These are phyloP conservation scores for Rhizopus sp. DNA, from an alignment of 371 early-diverging fungal genomes.

Conservation along the genomic window DNA sequence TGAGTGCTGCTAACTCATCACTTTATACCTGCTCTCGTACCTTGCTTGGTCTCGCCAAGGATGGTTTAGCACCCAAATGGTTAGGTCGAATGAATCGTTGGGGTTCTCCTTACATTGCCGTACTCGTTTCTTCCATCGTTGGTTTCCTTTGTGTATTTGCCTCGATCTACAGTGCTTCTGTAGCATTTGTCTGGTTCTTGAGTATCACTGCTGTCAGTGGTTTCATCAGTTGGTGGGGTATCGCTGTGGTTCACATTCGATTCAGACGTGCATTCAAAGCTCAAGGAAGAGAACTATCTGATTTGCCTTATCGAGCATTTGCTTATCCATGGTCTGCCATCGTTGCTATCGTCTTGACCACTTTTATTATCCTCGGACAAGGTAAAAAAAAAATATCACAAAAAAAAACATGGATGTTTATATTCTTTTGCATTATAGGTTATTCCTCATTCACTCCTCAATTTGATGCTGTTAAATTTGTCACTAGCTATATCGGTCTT, in stretches of 20 bases:
- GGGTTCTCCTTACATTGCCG: conserved; percentile 65
- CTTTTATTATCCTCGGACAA: conserved; percentile 60
- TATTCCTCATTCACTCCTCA: conserved; percentile 30
- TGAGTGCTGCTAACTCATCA: conserved; percentile 75
- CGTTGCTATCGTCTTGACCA: conserved; percentile 44
- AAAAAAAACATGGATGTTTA: not conserved
- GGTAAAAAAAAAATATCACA: conserved; percentile 23
- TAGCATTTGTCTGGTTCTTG: conserved; percentile 74
- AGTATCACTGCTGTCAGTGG: conserved; percentile 75
- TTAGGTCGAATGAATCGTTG: conserved; percentile 47
- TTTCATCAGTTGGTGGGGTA: conserved; percentile 79
- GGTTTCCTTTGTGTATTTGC: conserved; percentile 60
- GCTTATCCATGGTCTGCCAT: conserved; percentile 69
- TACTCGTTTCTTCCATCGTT: conserved; percentile 54
- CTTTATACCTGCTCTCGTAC: conserved; percentile 73
- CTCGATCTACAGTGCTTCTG: conserved; percentile 48
- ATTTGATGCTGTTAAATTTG: conserved; percentile 29
- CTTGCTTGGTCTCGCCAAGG: conserved; percentile 61
- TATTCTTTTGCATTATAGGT: conserved; percentile 14
- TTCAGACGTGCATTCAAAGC: conserved; percentile 79
- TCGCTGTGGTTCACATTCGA: conserved; percentile 75
- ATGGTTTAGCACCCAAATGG: conserved; percentile 63
- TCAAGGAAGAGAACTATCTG: conserved; percentile 66
- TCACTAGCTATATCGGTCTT: conserved; percentile 45
- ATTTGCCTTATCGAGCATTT: conserved; percentile 73